Evolutionary conservation across 2,329 filamentous ascomycete species (phyloP).

Genomic region (Fusarium sp.): DNA sequence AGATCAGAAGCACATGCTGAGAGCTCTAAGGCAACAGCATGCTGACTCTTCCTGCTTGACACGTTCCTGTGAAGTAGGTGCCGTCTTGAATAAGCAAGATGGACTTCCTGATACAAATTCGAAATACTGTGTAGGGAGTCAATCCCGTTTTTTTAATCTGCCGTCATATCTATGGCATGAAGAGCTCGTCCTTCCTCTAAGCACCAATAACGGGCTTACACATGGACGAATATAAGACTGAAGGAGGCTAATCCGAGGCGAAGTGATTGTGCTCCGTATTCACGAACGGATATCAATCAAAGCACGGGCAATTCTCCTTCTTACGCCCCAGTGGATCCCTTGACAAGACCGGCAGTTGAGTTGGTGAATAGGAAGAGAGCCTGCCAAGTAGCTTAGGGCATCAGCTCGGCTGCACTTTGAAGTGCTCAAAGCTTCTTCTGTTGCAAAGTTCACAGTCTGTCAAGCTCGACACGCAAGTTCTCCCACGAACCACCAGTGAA

Average conservation of each 20-base stretch:
- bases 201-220: too few species aligned
- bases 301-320: slow-evolving; percentile 31
- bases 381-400: slow-evolving; percentile 31
- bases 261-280: slow-evolving; percentile 24
- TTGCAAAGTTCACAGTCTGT: slow-evolving; percentile 20
- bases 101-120: not conserved
- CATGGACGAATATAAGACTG: slow-evolving; percentile 9
- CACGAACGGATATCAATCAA: slow-evolving; percentile 33
- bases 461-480: slow-evolving; percentile 38
- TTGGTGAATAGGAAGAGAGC: slow-evolving; percentile 37
- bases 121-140: not conserved
- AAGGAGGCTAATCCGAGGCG: slow-evolving; percentile 25
- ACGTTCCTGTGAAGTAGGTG: not conserved
- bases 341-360: slow-evolving; percentile 40
- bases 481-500: slow-evolving; percentile 43
- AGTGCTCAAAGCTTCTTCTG: slow-evolving; percentile 30
- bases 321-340: slow-evolving; percentile 30
- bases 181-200: not conserved
- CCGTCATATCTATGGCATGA: too few species aligned
- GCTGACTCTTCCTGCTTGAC: not conserved
- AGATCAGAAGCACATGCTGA: not conserved
- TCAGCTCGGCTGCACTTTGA: slow-evolving; percentile 30
- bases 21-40: not conserved
- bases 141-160: too few species aligned
- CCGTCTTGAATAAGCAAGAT: not conserved